Evolutionary conservation across 2,329 filamentous ascomycete species (phyloP).

Genomic region (Knufia petricola): DNA sequence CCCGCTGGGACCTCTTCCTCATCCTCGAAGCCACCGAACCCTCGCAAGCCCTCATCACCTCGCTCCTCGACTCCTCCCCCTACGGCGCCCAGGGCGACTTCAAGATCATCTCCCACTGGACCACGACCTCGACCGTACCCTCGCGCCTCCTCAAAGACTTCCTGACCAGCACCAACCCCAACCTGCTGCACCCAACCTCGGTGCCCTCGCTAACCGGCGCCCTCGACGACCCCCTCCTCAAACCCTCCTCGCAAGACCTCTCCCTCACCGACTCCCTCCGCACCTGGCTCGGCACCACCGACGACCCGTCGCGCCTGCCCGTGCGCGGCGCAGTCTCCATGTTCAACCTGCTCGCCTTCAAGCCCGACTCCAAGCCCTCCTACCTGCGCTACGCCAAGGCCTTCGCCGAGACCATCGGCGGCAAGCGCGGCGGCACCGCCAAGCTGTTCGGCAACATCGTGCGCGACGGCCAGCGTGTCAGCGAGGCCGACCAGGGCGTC

Average conservation of each 20-base stretch:
- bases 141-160: conserved; percentile 27
- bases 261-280: conserved; percentile 45
- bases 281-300: conserved; percentile 38
- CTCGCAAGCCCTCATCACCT: conserved; percentile 20
- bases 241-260: conserved; percentile 39
- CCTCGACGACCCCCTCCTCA: conserved; percentile 26
- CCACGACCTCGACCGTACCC: conserved; percentile 28
- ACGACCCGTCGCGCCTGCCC: conserved; percentile 24
- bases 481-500: conserved; percentile 20
- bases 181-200: conserved; percentile 13
- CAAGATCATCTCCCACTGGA: conserved; percentile 25
- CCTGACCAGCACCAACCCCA: conserved; percentile 12
- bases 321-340: conserved; percentile 46
- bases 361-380: conserved; percentile 37
- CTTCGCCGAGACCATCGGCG: conserved; percentile 36
- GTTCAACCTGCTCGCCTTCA: conserved; percentile 55
- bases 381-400: conserved; percentile 51
- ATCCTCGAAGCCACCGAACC: conserved; percentile 25
- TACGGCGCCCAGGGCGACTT: background rate
- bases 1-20: conserved; percentile 30
- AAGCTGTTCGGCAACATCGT: conserved; percentile 54
- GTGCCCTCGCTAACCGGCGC: conserved; percentile 29
- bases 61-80: conserved; percentile 16
- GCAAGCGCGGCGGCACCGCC: conserved; percentile 46
- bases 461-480: background rate